Evolutionary conservation across 169 alveolate species (phyloP), one percentile per base, ranked within the genome.

Genomic region (Cryptosporidium parvum): DNA sequence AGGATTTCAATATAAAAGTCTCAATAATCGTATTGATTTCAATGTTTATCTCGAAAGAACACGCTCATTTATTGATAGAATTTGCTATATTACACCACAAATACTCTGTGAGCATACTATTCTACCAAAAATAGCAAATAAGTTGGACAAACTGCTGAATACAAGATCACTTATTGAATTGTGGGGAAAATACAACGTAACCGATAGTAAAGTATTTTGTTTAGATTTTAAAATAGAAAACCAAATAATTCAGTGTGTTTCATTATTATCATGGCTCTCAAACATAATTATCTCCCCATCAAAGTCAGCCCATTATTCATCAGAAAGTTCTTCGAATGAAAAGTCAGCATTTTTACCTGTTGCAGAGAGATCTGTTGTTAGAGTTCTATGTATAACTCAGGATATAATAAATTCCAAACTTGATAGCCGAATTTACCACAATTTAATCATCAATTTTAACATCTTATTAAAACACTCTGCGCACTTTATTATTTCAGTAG

Each of bases 101-200:
- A 61, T 45, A 26, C 4, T 48, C 6, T 31, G 53, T 21, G 89
- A 80, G 6, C 89, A 80, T 23, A 44, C 31, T n/a, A 29, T 80
- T 80, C 12, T 62, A 44, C 89, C 89, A 1, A 59, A 65, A 29
- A 80, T 80, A 39, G 89, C 89, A 39, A 80, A 80, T 23, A 80
- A 62, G 18, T 35, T 80, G 23, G 89, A 80, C 29, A 80, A 80
- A 37, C 12, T 65, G 12, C 12, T 80, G 37, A 65, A 59, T 29
- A 80, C 89, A 1, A 59, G 59, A 23, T 44, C 45, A 42, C 39
- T 80, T 3, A 18, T 52, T 44, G 75, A 65, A 4, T 44, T 23
- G 37, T 80, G 89, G 89, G 68, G 68, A 12, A 80, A 62, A 62
- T 80, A 80, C 33, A 33, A 21, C 48, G 86, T 65, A 0, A 80